These are phyloP conservation scores for Blastocystis sp. DNA, from an alignment of 352 stramenopile genomes.

Conservation along the genomic window DNA sequence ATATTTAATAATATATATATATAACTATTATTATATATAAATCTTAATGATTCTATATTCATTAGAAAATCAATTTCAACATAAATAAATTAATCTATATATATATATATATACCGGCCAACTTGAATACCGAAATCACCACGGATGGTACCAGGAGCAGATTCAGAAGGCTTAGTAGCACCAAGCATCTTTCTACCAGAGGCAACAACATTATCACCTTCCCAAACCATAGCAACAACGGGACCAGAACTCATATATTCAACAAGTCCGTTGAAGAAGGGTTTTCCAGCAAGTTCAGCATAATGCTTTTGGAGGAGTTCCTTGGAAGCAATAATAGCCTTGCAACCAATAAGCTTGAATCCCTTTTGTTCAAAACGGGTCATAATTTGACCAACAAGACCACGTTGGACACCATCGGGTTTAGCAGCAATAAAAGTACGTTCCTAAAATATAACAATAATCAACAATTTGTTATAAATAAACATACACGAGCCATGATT, in stretches of 20 bases:
- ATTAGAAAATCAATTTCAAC: constrained; percentile 17
- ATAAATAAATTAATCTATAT: no score
- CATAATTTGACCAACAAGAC: constrained; percentile 77
- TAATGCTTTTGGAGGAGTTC: constrained; percentile 66
- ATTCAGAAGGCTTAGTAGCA: constrained; percentile 79
- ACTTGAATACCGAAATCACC: constrained; percentile 80
- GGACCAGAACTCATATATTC: constrained; percentile 78
- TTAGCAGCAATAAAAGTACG: constrained; percentile 56
- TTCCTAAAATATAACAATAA: constrained; percentile 57
- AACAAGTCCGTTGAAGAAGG: constrained; percentile 73
- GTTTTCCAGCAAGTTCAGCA: constrained; percentile 70
- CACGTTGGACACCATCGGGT: constrained; percentile 83
- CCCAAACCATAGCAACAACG: constrained; percentile 53
- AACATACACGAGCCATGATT: no score
- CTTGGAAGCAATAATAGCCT: constrained; percentile 57
- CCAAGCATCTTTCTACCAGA: constrained; percentile 83
- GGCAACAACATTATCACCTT: constrained; percentile 70
- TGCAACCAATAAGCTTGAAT: constrained; percentile 84
- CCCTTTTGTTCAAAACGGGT: constrained; percentile 85
- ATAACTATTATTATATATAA: neutral
- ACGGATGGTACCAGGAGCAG: constrained; percentile 79
- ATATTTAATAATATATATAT: constrained; percentile 44
- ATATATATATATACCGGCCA: constrained; percentile 41
- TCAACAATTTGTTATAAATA: no score
- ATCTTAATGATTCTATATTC: no score